Conservation (phyloP, 192 early-diverging fungal species). For the Linnemannia elongata region DNA sequence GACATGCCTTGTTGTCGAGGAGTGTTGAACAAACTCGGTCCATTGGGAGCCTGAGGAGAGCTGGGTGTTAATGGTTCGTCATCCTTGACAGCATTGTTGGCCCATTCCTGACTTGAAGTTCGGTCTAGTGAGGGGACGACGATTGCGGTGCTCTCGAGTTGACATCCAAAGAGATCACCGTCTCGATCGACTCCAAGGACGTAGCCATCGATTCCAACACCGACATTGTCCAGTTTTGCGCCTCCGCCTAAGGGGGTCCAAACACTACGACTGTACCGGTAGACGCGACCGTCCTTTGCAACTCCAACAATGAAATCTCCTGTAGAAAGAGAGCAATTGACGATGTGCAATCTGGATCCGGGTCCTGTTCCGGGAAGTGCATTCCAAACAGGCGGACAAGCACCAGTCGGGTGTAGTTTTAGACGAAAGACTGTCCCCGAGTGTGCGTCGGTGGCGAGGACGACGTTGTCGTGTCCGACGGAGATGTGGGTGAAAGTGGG, state of each 20-base stretch:
- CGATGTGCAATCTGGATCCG: constrained; percentile 13
- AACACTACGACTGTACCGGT: constrained; percentile 9
- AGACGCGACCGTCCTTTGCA: constrained; percentile 21
- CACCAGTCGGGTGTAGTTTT: constrained; percentile 25
- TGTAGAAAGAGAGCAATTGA: constrained; percentile 19
- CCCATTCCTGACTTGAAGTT: not conserved
- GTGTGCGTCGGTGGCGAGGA: constrained; percentile 40
- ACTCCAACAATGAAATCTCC: constrained; percentile 42
- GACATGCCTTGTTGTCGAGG: constrained; percentile 18
- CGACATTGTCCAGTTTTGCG: constrained; percentile 20
- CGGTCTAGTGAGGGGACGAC: not conserved
- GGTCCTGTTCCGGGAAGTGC: constrained; percentile 40
- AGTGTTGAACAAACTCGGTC: not conserved
- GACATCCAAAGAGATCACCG: constrained; percentile 48
- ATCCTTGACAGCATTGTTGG: not conserved
- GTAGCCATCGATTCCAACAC: constrained; percentile 44
- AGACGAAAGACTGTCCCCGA: constrained; percentile 47
- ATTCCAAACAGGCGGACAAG: constrained; percentile 45
- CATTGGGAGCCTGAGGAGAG: constrained; percentile 31
- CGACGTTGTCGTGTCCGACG: constrained; percentile 39
- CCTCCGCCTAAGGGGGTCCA: constrained; percentile 35
- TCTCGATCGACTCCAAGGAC: constrained; percentile 43
- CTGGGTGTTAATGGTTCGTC: not conserved
- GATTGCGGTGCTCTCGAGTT: constrained; percentile 17
- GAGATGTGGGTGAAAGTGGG: constrained; percentile 40